Evolutionary conservation across 441 rosid genomes (phyloP), one percentile per base, ranked within the genome.

Genomic region (Omphalea diandra): DNA sequence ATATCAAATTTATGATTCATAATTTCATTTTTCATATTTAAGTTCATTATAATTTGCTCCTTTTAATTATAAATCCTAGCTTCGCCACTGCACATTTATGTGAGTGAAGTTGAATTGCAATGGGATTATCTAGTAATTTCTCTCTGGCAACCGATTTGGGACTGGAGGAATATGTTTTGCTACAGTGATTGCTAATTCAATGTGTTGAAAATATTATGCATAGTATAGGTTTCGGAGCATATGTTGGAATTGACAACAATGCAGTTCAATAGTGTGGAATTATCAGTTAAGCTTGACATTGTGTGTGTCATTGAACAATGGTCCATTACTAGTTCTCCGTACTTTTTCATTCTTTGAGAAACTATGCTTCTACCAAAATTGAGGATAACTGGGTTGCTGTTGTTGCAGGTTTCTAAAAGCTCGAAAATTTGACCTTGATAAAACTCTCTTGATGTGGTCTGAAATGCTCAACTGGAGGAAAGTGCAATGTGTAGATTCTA

Each of bases 381-480:
- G 40, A 18, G 35, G 55, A 61, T 56, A 49, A 54, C 22, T 73
- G 64, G 32, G 57, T 74, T 53, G 67, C 50, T 67, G 33, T 35
- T 58, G 31, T 55, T 65, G 77, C 83, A 94, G 98, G 79, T 91
- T 94, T 80, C 70, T 94, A 60, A 91, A 90, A 80, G 96, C 98
- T 56, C 88, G 97, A 79, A 90, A 83, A 62, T 91, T 94, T 76
- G 95, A 90, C 80, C 67, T 74, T 24, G 95, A 90, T 62, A 94
- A 88, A 86, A 79, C 98, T 24, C 55, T 83, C 49, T 83, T 84
- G 62, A 94, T 94, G 98, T 94, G 98, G 98, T 87, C 85, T 71
- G 94, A 88, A 40, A 94, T 91, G 98, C 85, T 94, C 55, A 86
- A 87, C 59, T 94, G 97, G 98, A 94, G 98, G 84, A 82, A 77